Base-by-base conservation (phyloP, 1,139 yeast genomes). In the Scheffersomyces cryptocercus region DNA sequence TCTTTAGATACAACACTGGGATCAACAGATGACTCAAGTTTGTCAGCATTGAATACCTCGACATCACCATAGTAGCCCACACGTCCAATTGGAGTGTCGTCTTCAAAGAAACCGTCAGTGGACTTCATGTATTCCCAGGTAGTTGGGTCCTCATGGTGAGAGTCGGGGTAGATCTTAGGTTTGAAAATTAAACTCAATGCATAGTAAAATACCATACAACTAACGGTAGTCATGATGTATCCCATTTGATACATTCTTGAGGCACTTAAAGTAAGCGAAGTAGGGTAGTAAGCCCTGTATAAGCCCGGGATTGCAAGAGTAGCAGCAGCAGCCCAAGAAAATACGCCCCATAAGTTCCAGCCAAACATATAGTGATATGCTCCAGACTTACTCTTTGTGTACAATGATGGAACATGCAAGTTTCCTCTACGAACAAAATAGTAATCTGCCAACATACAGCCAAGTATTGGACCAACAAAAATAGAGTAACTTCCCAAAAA, bases 71-170 rank as follows among this genome's bases (percentile, higher is more conserved):
- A 53, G 34, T 45, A 45, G 5, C 57, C 57, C 14, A 52, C 56
- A 14, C 51, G 50, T 38, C 47, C 46, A 8, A 53, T 52, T 7
- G 52, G 48, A 2, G 40, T 42, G 41, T 53, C 57, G 11, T 48
- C 52, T 37, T 49, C 55, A 35, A 53, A 53, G 38, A 53, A 53
- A 3, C 57, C 57, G 34, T 53, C 56, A 3, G 55, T 48, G 2
- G 15, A 34, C 3, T 54, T 50, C 57, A 53, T 53, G 31, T 46
- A 52, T 36, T 53, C 57, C 55, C 55, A 53, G 14, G 55, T 48
- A 32, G 41, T 51, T n/a, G 57, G 56, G 26, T 49, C 40, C 26
- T 51, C 53, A 9, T 24, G 30, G 31, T 50, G 52, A 3, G 31
- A 30, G 13, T 45, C 53, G 2, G 57, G 57, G 29, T 50, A 52